These are phyloP conservation scores for Globisporangium rhizosaccharum DNA, from an alignment of 352 stramenopile species.

Conservation along the genomic window DNA sequence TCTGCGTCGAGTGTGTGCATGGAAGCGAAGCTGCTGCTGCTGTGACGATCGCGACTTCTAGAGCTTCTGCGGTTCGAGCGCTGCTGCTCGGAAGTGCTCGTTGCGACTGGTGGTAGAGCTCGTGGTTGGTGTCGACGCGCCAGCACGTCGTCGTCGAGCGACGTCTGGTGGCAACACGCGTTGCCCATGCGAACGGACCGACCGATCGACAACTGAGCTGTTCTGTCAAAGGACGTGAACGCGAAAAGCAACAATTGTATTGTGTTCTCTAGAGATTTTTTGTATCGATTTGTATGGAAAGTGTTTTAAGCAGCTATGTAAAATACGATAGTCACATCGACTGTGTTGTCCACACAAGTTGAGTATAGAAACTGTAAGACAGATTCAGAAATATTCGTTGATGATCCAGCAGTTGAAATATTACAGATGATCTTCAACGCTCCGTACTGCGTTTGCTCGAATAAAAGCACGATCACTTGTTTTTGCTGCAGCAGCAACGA, in stretches of 20 bases:
- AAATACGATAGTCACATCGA: too few relatives aligned
- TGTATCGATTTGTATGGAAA: too few relatives aligned
- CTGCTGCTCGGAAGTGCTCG: neutral
- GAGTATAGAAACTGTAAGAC: too few relatives aligned
- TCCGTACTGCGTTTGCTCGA: neutral
- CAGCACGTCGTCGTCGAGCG: conserved; percentile 54
- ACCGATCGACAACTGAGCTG: too few relatives aligned
- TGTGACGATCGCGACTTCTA: neutral
- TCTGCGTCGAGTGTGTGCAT: neutral
- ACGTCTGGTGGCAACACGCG: conserved; percentile 60
- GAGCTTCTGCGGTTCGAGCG: neutral
- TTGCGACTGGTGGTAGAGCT: neutral
- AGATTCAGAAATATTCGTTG: too few relatives aligned
- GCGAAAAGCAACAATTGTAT: too few relatives aligned
- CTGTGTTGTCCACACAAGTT: too few relatives aligned
- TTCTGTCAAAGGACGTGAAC: too few relatives aligned
- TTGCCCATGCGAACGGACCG: conserved; percentile 37
- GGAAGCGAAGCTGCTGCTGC: neutral
- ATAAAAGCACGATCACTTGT: neutral
- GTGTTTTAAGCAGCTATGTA: too few relatives aligned
- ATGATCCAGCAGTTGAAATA: too few relatives aligned
- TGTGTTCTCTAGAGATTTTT: too few relatives aligned
- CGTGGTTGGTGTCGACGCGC: conserved; percentile 2
- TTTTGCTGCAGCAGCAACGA: conserved; percentile 2
- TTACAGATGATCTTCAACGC: too few relatives aligned